Conservation (phyloP, 768 basidiomycete genomes). For the Mycena filopes region DNA sequence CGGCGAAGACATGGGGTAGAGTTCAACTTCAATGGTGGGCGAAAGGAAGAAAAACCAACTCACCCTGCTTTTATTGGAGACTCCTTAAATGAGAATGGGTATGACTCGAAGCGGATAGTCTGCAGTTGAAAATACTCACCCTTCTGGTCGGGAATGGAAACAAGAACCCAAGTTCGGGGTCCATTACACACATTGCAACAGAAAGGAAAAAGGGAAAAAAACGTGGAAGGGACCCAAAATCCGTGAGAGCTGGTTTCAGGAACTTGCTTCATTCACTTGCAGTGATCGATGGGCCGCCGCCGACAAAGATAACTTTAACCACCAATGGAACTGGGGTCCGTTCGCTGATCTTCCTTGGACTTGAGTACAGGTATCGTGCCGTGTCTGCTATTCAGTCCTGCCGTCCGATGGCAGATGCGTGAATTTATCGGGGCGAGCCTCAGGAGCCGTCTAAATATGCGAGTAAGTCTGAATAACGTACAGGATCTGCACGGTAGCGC, state of each 20-base stretch:
- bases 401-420: background rate
- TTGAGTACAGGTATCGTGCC: no score
- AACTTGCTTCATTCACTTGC: background rate
- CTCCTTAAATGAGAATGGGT: constrained; percentile 1
- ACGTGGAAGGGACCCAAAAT: background rate
- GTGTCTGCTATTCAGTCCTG: background rate
- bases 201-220: background rate
- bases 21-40: background rate
- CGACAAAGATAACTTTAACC: constrained; percentile 2
- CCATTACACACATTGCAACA: background rate
- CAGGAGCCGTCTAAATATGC: background rate
- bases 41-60: background rate
- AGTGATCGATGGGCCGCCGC: constrained; percentile 8
- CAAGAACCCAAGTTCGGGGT: background rate
- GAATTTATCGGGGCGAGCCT: background rate
- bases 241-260: background rate
- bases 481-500: no score
- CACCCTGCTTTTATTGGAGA: background rate
- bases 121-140: background rate
- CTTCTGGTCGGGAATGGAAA: background rate
- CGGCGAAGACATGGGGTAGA: constrained; percentile 7
- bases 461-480: background rate
- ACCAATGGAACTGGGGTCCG: background rate
- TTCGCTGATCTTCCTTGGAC: background rate
- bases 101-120: background rate